Percentiles rank a stretch among this genome's conserved stretches.
Evolutionary conservation across 805 yeast genomes (phyloP).

Genomic region (Yamadazyma scolyti): DNA sequence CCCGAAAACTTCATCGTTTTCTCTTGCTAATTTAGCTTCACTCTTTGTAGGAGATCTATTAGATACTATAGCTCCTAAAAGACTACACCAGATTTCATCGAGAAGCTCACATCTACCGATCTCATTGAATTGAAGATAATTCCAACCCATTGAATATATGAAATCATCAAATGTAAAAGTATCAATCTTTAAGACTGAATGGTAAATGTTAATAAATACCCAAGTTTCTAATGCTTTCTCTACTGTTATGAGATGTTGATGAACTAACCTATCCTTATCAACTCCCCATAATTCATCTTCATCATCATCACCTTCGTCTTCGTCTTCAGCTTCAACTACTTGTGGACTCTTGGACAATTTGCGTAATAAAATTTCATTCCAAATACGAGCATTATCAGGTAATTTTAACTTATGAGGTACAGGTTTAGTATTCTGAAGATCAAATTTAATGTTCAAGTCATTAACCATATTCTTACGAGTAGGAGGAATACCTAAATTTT

Average conservation of each 20-base stretch:
- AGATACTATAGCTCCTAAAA: constrained; percentile 53
- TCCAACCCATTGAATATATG: constrained; percentile 53
- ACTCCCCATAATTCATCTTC: constrained; percentile 3
- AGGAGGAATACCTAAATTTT: constrained; percentile 11
- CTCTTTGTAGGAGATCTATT: constrained; percentile 24
- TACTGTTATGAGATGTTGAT: constrained; percentile 13
- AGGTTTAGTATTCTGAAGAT: constrained; percentile 29
- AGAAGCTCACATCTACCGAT: constrained; percentile 49
- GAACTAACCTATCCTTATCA: constrained; percentile 12
- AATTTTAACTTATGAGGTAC: constrained; percentile 14
- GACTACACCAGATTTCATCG: constrained; percentile 66
- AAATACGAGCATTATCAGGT: constrained; percentile 22
- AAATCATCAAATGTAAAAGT: constrained; percentile 80
- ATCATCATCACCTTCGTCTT: constrained; percentile 5
- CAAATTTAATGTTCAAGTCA: constrained; percentile 27
- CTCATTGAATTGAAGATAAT: constrained; percentile 31
- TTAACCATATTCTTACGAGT: constrained; percentile 26
- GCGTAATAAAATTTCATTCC: constrained; percentile 15
- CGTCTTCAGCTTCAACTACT: constrained; percentile 2
- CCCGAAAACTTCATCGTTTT: constrained; percentile 27
- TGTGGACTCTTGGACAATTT: neutral
- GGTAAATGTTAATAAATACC: constrained; percentile 72
- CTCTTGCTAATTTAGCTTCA: constrained; percentile 32
- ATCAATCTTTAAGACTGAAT: constrained; percentile 60
- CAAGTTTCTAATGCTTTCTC: constrained; percentile 63